A percentile compares a stretch with the other conserved stretches of the same genome.
Evolutionary conservation across 441 rosid species (phyloP).

Genomic region (Populus hybrid): DNA sequence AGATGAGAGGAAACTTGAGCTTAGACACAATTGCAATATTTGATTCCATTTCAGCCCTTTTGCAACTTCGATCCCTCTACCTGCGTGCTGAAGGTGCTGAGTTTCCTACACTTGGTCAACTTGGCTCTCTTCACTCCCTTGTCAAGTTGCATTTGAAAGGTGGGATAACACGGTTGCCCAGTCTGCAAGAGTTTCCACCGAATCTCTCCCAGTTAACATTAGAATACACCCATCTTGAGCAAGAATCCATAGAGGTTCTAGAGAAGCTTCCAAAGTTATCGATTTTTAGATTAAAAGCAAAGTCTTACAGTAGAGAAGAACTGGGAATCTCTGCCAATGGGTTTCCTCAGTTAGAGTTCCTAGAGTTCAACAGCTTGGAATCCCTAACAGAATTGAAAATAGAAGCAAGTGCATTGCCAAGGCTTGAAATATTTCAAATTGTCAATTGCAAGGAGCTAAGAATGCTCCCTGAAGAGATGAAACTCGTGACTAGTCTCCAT

Average conservation of each 20-base stretch:
- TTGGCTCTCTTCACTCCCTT: slow-evolving; percentile 15
- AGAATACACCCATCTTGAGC: slow-evolving; percentile 14
- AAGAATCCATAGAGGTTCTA: slow-evolving; percentile 17
- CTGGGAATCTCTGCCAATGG: slow-evolving; percentile 12
- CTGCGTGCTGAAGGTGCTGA: slow-evolving; percentile 17
- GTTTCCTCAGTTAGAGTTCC: slow-evolving; percentile 22
- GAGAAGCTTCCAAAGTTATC: slow-evolving; percentile 11
- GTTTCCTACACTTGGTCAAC: slow-evolving; percentile 16
- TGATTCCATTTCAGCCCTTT: slow-evolving; percentile 19
- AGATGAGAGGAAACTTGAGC: slow-evolving; percentile 24
- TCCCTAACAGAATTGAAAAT: slow-evolving; percentile 17
- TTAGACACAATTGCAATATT: slow-evolving; percentile 2
- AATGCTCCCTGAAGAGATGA: slow-evolving; percentile 24
- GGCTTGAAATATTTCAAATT: slow-evolving; percentile 23
- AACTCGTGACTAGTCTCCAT: slow-evolving; percentile 11
- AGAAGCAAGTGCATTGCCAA: slow-evolving; percentile 15
- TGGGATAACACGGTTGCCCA: background rate
- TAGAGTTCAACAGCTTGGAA: slow-evolving; percentile 20
- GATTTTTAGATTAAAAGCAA: slow-evolving; percentile 19
- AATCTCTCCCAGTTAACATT: slow-evolving; percentile 23
- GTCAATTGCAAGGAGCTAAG: slow-evolving; percentile 10
- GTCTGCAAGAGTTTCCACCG: slow-evolving; percentile 21
- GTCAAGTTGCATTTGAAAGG: slow-evolving; percentile 26
- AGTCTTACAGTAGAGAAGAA: slow-evolving; percentile 11
- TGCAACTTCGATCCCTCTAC: slow-evolving; percentile 25